phyloP scores from a whole-genome alignment of 305 asterid genomes.

The Fraxinus ornus region DNA sequence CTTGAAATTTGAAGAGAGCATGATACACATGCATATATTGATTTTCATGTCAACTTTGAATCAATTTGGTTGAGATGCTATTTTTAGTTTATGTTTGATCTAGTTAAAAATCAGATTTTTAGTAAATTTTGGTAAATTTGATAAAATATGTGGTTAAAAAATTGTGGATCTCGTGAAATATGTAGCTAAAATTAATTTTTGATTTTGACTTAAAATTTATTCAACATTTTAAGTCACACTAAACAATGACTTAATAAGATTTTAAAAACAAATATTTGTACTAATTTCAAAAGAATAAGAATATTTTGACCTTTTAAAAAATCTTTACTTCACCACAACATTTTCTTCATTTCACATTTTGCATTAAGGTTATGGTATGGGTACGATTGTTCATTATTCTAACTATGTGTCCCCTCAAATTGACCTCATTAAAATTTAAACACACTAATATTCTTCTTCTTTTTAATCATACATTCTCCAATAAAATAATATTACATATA shows the following conservation, averaged over 20 bases:
- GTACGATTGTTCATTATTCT: not conserved
- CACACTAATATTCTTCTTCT: too few relatives aligned
- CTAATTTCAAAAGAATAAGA: not conserved
- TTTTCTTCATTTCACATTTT: not conserved
- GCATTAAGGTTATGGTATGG: not conserved
- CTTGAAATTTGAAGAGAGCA: not conserved
- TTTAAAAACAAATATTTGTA: not conserved
- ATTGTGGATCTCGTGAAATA: not conserved
- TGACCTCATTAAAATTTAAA: not conserved
- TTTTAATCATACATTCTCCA: too few relatives aligned
- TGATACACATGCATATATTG: not conserved
- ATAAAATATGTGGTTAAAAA: too few relatives aligned
- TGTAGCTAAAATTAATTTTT: not conserved
- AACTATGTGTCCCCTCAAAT: not conserved
- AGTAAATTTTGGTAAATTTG: too few relatives aligned
- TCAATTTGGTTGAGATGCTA: not conserved
- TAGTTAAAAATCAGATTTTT: too few relatives aligned
- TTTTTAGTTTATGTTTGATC: too few relatives aligned
- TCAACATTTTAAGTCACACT: not conserved
- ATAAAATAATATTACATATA: too few relatives aligned
- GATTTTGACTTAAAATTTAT: not conserved
- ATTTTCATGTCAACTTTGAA: not conserved
- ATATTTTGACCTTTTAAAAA: not conserved
- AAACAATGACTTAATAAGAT: not conserved
- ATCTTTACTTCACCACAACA: not conserved